A percentile compares a stretch with the other conserved stretches of the same genome.
Evolutionary conservation across 768 basidiomycete species (phyloP).

Genomic region (Collybiopsis luxurians): DNA sequence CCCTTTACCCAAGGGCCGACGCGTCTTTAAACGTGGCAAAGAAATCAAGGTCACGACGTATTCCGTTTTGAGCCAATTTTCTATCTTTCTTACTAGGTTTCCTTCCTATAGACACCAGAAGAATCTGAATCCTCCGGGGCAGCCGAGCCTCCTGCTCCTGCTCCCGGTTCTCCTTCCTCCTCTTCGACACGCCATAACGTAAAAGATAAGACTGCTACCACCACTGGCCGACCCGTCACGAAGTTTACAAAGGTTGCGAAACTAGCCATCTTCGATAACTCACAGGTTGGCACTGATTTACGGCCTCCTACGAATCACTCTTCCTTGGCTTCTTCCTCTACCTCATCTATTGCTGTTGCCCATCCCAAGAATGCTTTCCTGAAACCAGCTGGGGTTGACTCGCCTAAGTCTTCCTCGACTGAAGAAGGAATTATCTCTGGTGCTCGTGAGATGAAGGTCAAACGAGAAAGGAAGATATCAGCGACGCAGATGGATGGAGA

Average conservation of each 20-base stretch:
- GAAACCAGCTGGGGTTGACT: slow-evolving; percentile 59
- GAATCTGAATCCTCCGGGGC: neutral
- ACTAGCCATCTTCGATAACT: slow-evolving; percentile 43
- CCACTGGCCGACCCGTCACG: slow-evolving; percentile 13
- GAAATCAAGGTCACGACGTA: slow-evolving; percentile 27
- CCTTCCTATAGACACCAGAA: neutral
- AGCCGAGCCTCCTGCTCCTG: neutral
- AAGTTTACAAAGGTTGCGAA: slow-evolving; percentile 37
- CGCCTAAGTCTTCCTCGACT: slow-evolving; percentile 21
- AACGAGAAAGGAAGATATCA: slow-evolving; percentile 2
- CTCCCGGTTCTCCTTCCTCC: neutral
- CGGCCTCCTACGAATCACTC: slow-evolving; percentile 21
- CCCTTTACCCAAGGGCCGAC: slow-evolving; percentile 41
- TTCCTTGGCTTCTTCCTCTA: slow-evolving; percentile 7
- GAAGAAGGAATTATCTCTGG: neutral
- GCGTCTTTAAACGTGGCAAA: slow-evolving; percentile 50
- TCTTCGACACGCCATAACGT: neutral
- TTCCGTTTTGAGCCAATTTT: neutral
- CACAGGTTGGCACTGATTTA: slow-evolving; percentile 50
- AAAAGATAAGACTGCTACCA: neutral
- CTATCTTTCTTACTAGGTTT: neutral
- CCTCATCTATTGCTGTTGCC: too few relatives aligned
- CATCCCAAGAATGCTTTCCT: slow-evolving; percentile 38
- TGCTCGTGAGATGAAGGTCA: slow-evolving; percentile 6
- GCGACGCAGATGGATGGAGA: neutral